Evolutionary conservation across 345 rosid genomes (phyloP), one percentile per base, ranked within the genome.

Genomic region (Alliaria petiolata): DNA sequence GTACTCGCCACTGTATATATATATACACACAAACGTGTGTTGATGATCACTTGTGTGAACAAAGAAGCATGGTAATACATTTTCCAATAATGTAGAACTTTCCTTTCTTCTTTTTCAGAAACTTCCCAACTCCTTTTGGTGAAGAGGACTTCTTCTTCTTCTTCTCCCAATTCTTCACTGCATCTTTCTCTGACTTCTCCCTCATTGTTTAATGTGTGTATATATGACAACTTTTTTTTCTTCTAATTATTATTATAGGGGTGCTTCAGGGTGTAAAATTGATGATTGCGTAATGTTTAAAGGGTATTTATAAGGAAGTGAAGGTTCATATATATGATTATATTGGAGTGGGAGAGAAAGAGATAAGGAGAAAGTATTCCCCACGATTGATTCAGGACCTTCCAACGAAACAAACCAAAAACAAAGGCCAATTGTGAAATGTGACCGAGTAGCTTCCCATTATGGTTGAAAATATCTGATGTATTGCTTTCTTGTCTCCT

Each of bases 1-100:
- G n/a, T n/a, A n/a, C n/a, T n/a, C n/a, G n/a, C n/a, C n/a, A n/a
- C n/a, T n/a, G n/a, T 17, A 31, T 15, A 30, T 6, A 38, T 14
- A 52, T 43, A 3, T 20, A 46, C 7, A 35, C n/a, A 61, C 33
- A 62, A 39, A 26, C 45, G 56, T 13, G 28, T 67, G 17, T 31
- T 16, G 54, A 43, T 52, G 51, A 64, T 70, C 58, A 77, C 15
- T 77, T 39, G 47, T 71, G 77, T 3, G 72, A 61, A 65, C 80
- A 71, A 58, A 77, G 69, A 71, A 77, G 80, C 77, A 77, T 77
- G 43, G 65, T 44, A 16, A 77, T 77, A 59, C 80, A 77, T 52
- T 66, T 77, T 17, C 73, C 75, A 65, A 71, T 71, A 58, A 77
- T 59, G 31, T 65, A 77, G 39, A 77, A 71, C 52, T 10, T 77